A percentile compares a stretch with the other conserved stretches of the same genome.
Evolutionary conservation across 768 basidiomycete species (phyloP).

Genomic region (Saitozyma sp.): DNA sequence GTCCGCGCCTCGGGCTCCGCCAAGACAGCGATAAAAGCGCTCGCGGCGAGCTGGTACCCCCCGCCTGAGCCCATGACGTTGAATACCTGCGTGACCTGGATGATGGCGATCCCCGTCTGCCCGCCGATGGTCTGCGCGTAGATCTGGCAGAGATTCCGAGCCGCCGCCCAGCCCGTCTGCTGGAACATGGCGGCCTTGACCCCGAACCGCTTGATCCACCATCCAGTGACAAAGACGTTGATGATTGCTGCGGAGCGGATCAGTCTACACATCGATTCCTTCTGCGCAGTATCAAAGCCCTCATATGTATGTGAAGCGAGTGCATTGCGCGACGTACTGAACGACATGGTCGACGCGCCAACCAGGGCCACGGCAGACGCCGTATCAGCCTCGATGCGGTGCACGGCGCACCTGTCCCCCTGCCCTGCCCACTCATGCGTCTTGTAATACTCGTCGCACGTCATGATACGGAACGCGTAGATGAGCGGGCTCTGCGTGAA

Average conservation of each 20-base stretch:
- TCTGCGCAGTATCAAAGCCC: not conserved
- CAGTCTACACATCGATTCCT: not conserved
- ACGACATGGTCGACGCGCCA: conserved; percentile 24
- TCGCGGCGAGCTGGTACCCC: conserved; percentile 47
- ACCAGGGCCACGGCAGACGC: conserved; percentile 35
- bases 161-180: conserved; percentile 41
- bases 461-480: conserved; percentile 38
- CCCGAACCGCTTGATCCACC: conserved; percentile 36
- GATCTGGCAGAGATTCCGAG: conserved; percentile 44
- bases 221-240: conserved; percentile 47
- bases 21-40: conserved; percentile 36
- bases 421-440: conserved; percentile 14
- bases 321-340: not conserved
- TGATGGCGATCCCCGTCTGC: conserved; percentile 25
- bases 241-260: conserved; percentile 21
- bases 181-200: conserved; percentile 39
- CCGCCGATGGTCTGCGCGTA: conserved; percentile 33
- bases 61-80: conserved; percentile 48
- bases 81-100: conserved; percentile 45
- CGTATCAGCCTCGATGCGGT: conserved; percentile 32
- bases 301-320: not conserved
- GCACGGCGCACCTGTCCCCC: conserved; percentile 36
- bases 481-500: conserved; percentile 42
- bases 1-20: conserved; percentile 41
- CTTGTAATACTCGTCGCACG: conserved; percentile 44